These are phyloP conservation scores for Colletotrichum magnum DNA, from an alignment of 2,329 filamentous ascomycete species.

Conservation along the genomic window DNA sequence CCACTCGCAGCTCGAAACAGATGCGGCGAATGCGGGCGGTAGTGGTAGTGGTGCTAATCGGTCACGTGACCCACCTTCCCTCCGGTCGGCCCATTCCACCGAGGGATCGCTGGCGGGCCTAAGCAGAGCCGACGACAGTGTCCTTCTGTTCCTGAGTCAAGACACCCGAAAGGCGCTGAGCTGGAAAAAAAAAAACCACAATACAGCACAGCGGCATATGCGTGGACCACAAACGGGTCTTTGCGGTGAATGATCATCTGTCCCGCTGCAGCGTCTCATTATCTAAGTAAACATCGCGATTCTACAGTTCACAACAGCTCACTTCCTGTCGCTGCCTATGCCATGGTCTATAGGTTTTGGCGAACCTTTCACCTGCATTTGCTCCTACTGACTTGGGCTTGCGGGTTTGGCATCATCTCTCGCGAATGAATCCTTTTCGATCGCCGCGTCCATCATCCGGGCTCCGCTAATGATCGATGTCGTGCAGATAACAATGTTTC, in stretches of 20 bases:
- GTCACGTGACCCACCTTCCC: constrained; percentile 19
- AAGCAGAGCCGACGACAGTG: background rate
- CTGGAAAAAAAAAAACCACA: background rate
- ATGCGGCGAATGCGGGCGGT: background rate
- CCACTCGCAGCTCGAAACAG: background rate
- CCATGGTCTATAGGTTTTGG: no score
- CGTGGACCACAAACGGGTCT: background rate
- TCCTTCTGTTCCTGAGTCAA: background rate
- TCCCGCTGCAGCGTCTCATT: constrained; percentile 1
- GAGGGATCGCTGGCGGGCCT: background rate
- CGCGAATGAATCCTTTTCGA: constrained; percentile 78
- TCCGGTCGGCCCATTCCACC: background rate
- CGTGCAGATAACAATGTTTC: constrained; percentile 91
- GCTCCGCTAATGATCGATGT: constrained; percentile 93
- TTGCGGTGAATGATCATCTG: background rate
- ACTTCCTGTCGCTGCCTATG: constrained; percentile 6
- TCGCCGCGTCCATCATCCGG: constrained; percentile 87
- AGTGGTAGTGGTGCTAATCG: background rate
- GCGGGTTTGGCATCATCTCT: constrained; percentile 50
- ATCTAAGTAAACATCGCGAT: constrained; percentile 8
- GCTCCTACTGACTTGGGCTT: constrained; percentile 40
- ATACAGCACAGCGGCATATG: no score
- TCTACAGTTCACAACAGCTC: background rate
- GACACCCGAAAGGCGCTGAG: background rate
- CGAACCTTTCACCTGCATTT: no score